Evolutionary conservation across 2,329 filamentous ascomycete species (phyloP).

Genomic region (Ceratocystis cacaofunesta): DNA sequence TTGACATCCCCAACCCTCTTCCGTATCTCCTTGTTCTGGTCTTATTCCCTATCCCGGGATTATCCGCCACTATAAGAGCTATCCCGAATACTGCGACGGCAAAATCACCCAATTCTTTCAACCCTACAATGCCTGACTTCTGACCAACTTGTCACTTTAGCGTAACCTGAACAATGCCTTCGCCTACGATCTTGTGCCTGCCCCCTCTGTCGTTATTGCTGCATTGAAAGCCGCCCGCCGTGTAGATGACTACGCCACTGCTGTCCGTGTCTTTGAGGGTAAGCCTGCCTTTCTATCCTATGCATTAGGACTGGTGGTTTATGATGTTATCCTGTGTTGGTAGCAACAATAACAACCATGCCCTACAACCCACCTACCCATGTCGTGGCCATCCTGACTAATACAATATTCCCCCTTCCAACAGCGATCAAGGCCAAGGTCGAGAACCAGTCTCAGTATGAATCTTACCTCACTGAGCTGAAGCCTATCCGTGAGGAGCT

Average conservation of each 20-base stretch:
- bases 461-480: conserved; percentile 89
- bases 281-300: conserved; percentile 24
- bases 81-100: conserved; percentile 11
- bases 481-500: conserved; percentile 87
- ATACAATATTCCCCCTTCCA: background rate
- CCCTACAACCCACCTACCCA: background rate
- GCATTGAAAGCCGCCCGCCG: conserved; percentile 86
- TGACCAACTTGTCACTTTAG: conserved; percentile 23
- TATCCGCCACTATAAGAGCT: conserved; percentile 4
- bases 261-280: conserved; percentile 98
- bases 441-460: conserved; percentile 94
- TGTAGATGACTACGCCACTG: conserved; percentile 97
- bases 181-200: conserved; percentile 98
- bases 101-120: background rate
- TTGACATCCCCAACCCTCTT: conserved; percentile 17
- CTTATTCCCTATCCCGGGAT: conserved; percentile 8
- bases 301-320: background rate
- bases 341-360: background rate
- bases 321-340: background rate
- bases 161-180: conserved; percentile 99
- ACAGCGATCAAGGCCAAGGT: conserved; percentile 97
- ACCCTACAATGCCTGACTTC: too few relatives aligned
- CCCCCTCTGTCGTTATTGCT: conserved; percentile 75
- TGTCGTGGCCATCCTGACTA: background rate
- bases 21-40: background rate